Evolutionary conservation across 805 yeast species (phyloP), one percentile per base, ranked within the genome.

Genomic region (Metschnikowia similis): DNA sequence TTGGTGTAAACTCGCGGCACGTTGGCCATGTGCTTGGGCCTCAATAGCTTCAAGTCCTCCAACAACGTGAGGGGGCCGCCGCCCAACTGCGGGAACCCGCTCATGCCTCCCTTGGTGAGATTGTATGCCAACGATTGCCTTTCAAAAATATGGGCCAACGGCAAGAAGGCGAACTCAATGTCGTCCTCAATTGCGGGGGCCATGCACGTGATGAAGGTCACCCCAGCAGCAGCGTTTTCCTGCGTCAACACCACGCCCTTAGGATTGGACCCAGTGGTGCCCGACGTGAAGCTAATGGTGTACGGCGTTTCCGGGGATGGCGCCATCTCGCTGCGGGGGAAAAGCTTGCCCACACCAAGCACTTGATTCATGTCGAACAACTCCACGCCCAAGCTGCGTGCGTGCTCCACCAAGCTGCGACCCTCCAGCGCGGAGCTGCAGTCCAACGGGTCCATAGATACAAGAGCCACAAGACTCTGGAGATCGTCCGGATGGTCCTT

Each of bases 111-210:
- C n/a, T 54, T 45, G 3, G 54, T 8, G 17, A 65, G 48, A 13
- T 56, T 61, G 48, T 54, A 55, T 5, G 61, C 63, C 26, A 60
- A 43, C 13, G 60, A 47, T 51, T 61, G 66, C 35, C 75, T 56
- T 51, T 70, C 71, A 51, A 57, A 70, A 17, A 70, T 67, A 51
- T 70, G 75, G 11, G 75, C 71, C 53, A 70, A 61, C 0, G 75
- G 75, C 49, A 70, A 60, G 54, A 67, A 70, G 10, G 48, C 44
- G 14, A 52, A 38, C 37, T 54, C 58, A 44, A 51, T 45, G 42
- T 54, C 60, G 43, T 51, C 46, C 17, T 38, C 27, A 6, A 51
- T 31, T 9, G 45, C 31, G 1, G 58, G 57, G 8, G 48, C 49
- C 39, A 47, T 47, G 38, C 54, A 50, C 16, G 49, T 36, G n/a